Evolutionary conservation across 129 eudicot genomes (phyloP), one percentile per base, ranked within the genome.

Genomic region (Lactuca saligna): DNA sequence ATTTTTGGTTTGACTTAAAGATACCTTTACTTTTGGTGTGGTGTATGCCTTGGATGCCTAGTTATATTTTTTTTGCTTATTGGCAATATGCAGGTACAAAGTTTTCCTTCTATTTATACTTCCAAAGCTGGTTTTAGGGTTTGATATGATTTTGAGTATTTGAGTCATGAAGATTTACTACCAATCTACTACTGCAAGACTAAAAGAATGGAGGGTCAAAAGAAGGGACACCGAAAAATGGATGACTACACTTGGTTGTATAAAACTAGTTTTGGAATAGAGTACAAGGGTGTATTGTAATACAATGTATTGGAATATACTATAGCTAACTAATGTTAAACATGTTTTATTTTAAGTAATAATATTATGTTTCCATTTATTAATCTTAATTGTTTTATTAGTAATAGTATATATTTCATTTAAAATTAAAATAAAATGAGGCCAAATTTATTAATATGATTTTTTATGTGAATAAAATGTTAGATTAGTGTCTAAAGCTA

Each of bases 1-100:
- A 95, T 78, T 84, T 91, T 63, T 91, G 98, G 98, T 86, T 85
- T 61, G 98, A 96, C 42, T 78, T 91, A 74, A 86, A 73, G 74
- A 82, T 65, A 69, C 80, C 42, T 84, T 48, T 20, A 20, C 20
- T 84, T 88, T n/a, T 56, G 90, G 62, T 71, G 86, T 54, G 46
- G 66, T 16, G 82, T 88, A 7, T 91, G 97, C 71, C 82, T 91
- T 53, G 80, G 81, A 51, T 96, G 97, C 15, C 64, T 91, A 51
- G 84, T 88, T 68, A 79, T 91, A 63, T 91, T 91, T 42, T 64
- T 88, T 7, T 79, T 85, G 66, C 84, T 91, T 53, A 88, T 91
- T 7, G 97, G 97, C 62, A 89, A 91, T 74, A 85, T 91, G 84
- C 97, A 91, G 97, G 97, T 91, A 79, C 34, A 14, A 15, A 17